These are phyloP conservation scores for Speleostelium caveatum DNA, from an alignment of 78 protist genomes.

Conservation along the genomic window DNA sequence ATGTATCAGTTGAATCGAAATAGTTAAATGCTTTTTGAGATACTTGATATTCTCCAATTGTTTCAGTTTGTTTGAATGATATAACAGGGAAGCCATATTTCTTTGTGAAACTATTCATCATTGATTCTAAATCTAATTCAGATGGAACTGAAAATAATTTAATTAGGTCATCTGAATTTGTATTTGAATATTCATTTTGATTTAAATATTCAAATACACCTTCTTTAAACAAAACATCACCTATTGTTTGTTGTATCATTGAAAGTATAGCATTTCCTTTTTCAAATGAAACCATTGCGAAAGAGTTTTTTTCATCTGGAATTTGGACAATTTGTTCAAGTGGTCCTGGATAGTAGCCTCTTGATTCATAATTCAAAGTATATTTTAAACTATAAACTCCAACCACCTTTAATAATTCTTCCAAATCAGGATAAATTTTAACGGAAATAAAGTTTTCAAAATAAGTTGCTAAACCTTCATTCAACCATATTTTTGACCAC, in stretches of 20 bases:
- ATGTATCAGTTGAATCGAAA: too few relatives aligned
- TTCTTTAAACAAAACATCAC: constrained; percentile 75
- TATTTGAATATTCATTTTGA: constrained; percentile 72
- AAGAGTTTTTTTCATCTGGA: constrained; percentile 92
- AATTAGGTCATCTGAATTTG: constrained; percentile 93
- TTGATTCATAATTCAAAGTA: constrained; percentile 85
- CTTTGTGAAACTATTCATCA: constrained; percentile 89
- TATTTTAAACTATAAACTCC: constrained; percentile 34
- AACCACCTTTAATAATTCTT: constrained; percentile 72
- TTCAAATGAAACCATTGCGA: constrained; percentile 88
- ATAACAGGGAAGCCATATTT: constrained; percentile 92
- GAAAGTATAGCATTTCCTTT: constrained; percentile 88
- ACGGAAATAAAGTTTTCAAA: constrained; percentile 85
- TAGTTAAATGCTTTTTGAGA: constrained; percentile 53
- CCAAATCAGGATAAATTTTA: constrained; percentile 92
- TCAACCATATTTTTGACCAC: constrained; percentile 96
- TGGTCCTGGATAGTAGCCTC: constrained; percentile 88
- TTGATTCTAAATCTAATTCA: constrained; percentile 56
- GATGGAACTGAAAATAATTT: constrained; percentile 59
- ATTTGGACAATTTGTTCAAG: constrained; percentile 88
- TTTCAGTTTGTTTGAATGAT: constrained; percentile 25
- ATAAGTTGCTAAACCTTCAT: constrained; percentile 93
- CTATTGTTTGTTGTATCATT: constrained; percentile 84
- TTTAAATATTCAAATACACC: constrained; percentile 86
- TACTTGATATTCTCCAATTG: constrained; percentile 19